Conservation (phyloP, 2,329 filamentous ascomycete species). For the Ilyonectria mors-panacis region DNA sequence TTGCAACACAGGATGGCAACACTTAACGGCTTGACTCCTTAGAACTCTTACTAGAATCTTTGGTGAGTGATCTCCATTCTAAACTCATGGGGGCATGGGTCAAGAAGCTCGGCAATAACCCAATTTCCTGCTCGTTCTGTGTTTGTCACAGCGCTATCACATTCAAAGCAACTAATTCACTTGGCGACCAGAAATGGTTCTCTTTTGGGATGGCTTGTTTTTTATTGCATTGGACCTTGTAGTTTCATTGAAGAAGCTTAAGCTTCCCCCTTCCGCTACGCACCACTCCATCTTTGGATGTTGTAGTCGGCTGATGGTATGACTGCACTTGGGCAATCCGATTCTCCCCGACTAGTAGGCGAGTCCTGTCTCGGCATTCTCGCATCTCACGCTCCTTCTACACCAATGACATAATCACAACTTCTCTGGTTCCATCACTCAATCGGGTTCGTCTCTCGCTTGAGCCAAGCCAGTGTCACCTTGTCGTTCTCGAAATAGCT, state of each 20-base stretch:
- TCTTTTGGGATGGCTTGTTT: too few species aligned
- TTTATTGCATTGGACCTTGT: neutral
- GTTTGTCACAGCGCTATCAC: too few species aligned
- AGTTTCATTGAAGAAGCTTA: neutral
- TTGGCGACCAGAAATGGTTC: too few species aligned
- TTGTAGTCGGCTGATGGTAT: neutral
- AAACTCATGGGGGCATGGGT: too few species aligned
- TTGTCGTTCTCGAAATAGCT: constrained; percentile 81
- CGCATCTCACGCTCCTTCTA: neutral
- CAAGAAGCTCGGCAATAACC: too few species aligned
- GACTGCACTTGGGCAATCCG: neutral
- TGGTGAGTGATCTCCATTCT: too few species aligned
- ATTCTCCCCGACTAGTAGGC: neutral
- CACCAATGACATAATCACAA: neutral
- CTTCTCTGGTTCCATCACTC: constrained; percentile 34
- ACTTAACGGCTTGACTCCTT: too few species aligned
- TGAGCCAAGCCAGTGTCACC: constrained; percentile 83
- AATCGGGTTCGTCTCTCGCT: constrained; percentile 84
- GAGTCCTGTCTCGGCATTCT: neutral
- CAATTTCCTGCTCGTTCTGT: too few species aligned
- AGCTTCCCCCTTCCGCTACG: neutral
- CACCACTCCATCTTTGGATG: neutral
- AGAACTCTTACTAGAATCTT: too few species aligned
- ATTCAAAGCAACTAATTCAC: too few species aligned
- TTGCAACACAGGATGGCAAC: too few species aligned